These are phyloP conservation scores for Aspergillus egyptiacus DNA, from an alignment of 495 filamentous ascomycete genomes.

Conservation along the genomic window DNA sequence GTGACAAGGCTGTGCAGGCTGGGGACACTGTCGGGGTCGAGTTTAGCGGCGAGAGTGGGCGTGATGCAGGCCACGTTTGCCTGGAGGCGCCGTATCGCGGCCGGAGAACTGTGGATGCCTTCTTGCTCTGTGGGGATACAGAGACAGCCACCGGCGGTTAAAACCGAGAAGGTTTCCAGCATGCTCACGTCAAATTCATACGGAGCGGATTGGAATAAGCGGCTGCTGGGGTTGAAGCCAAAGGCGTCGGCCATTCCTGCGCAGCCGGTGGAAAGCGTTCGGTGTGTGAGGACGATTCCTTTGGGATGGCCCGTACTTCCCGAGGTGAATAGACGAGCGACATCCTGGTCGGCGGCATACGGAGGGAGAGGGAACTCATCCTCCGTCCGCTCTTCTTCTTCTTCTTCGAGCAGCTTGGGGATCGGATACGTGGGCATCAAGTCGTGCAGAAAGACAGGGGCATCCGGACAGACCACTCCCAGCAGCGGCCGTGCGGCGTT, in stretches of 20 bases:
- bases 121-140: too few species aligned
- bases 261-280: slow-evolving; percentile 2
- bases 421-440: too few species aligned
- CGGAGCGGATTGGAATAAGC: slow-evolving; percentile 17
- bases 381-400: too few species aligned
- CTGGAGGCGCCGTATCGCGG: too few species aligned
- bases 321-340: not conserved
- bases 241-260: not conserved
- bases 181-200: too few species aligned
- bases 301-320: not conserved
- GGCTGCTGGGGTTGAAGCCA: not conserved
- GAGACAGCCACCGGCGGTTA: too few species aligned
- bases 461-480: too few species aligned
- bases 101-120: too few species aligned
- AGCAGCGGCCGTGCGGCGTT: not conserved
- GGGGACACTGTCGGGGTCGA: slow-evolving; percentile 8
- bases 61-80: too few species aligned
- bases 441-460: too few species aligned
- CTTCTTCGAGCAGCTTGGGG: too few species aligned
- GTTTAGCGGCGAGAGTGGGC: not conserved
- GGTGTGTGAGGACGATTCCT: slow-evolving; percentile 24
- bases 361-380: not conserved
- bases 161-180: too few species aligned
- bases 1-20: not conserved
- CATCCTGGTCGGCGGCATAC: not conserved